These are phyloP conservation scores for Luffa aegyptiaca DNA, from an alignment of 306 rosid genomes.

Conservation along the genomic window DNA sequence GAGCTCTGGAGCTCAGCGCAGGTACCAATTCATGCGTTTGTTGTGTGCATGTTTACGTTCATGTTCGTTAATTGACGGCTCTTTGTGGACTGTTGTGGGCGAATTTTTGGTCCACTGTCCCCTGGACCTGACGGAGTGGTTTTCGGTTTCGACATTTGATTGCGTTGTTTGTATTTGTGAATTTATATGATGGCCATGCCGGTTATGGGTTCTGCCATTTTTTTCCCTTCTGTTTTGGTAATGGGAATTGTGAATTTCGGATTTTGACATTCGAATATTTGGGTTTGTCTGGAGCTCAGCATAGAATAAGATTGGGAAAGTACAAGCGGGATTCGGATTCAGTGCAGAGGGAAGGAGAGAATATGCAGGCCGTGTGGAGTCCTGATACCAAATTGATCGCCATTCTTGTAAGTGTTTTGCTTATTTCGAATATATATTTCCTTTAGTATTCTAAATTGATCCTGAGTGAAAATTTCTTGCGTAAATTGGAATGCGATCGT, in stretches of 20 bases:
- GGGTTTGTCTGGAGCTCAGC: constrained; percentile 35
- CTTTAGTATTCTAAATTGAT: not conserved
- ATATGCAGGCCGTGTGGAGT: constrained; percentile 94
- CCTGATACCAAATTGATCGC: constrained; percentile 83
- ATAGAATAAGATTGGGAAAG: constrained; percentile 86
- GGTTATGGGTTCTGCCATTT: not conserved
- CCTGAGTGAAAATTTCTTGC: not conserved
- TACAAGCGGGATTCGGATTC: constrained; percentile 81
- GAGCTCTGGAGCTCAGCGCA: constrained; percentile 92
- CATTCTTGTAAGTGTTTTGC: constrained; percentile 49
- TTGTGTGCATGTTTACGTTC: not conserved
- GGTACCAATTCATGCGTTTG: constrained; percentile 25
- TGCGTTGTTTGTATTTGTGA: too few relatives aligned
- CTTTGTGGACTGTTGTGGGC: not conserved
- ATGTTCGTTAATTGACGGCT: not conserved
- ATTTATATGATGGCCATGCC: too few relatives aligned
- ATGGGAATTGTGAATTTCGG: constrained; percentile 2
- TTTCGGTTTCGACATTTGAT: not conserved
- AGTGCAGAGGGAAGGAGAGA: constrained; percentile 73
- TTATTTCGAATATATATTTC: not conserved
- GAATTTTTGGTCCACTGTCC: not conserved
- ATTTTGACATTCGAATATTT: constrained; percentile 30
- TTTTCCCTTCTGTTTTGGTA: not conserved
- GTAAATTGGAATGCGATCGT: not conserved
- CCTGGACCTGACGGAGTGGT: not conserved